A percentile compares a stretch with the other conserved stretches of the same genome.
Evolutionary conservation across 306 rosid genomes (phyloP).

Genomic region (Cicer chorassanicum): DNA sequence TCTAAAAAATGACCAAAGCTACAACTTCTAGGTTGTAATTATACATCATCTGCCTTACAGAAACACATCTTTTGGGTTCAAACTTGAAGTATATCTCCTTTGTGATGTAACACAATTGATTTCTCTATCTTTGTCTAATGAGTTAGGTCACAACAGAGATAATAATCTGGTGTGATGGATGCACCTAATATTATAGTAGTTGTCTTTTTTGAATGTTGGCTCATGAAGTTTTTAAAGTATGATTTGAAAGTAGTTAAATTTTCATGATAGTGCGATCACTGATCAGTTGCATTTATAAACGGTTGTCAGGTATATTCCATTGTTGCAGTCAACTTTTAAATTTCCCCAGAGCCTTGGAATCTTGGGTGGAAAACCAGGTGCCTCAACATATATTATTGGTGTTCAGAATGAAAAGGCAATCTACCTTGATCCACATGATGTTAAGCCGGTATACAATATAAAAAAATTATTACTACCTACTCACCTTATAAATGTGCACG

Average conservation of each 20-base stretch:
- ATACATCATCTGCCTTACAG: background rate
- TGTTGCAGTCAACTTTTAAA: constrained; percentile 76
- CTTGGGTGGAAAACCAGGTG: constrained; percentile 94
- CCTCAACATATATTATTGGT: constrained; percentile 89
- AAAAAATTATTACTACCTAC: constrained; percentile 3
- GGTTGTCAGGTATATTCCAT: constrained; percentile 78
- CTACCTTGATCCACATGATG: constrained; percentile 96
- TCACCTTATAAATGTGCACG: background rate
- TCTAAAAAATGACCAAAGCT: constrained; percentile 34
- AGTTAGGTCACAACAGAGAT: background rate
- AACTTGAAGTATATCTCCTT: constrained; percentile 6
- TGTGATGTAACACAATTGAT: constrained; percentile 5
- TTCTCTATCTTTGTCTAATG: constrained; percentile 4
- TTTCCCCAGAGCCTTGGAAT: constrained; percentile 97
- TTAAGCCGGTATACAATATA: constrained; percentile 64
- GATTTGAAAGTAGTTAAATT: constrained; percentile 12
- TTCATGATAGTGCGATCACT: constrained; percentile 22
- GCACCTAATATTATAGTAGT: background rate
- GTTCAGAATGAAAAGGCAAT: constrained; percentile 87
- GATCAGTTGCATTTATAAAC: constrained; percentile 38
- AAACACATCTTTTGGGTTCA: background rate
- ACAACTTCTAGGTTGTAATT: constrained; percentile 16
- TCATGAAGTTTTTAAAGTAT: constrained; percentile 21
- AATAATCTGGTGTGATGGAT: constrained; percentile 28
- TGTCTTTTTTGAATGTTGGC: constrained; percentile 31